Evolutionary conservation across 2,329 filamentous ascomycete species (phyloP), one percentile per base, ranked within the genome.

Genomic region (Parascedosporium putredinis): DNA sequence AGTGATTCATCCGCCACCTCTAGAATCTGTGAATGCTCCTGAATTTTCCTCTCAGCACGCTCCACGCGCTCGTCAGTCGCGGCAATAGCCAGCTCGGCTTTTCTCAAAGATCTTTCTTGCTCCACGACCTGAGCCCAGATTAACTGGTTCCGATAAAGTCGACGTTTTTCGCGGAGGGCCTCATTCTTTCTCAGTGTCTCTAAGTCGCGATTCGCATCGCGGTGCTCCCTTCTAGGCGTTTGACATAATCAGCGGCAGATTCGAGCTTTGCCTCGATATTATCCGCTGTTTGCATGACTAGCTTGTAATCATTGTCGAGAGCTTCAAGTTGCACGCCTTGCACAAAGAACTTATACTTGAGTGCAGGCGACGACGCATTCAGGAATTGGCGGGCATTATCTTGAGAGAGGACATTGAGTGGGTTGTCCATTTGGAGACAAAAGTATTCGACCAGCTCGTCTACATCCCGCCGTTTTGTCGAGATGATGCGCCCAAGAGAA

Each of bases 261-360:
- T 72, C 67, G 1, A 88, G 67, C 56, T 84, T 86, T 27, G 71
- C 71, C 50, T 83, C 75, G 52, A 83, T 87, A 29, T 78, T 78
- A 55, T 95, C 86, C 18, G 93, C 73, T 3, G 79, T 84, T 55
- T 95, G 84, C 53, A 85, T 81, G 12, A 96, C 81, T 51, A 95
- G 72, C 52, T 83, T 79, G 64, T 98, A 98, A 60, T 98, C 93
- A 54, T 88, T 83, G 62, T 95, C 88, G 8, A 98, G 75, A 57
- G 91, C 84, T 62, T 97, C 88, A 1, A 98, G 77, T 59, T 97
- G 90, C 0, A 95, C 94, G 23, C 93, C 93, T 58, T 90, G 88
- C 53, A 95, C 78, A 61, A 98, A 98, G 60, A 96, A 96, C 57
- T 88, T 93, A 73, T 97, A 98, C 63, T 98, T 98, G 53, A 91